These are phyloP conservation scores for Solanum paucissectum DNA, from an alignment of 257 asterid species.

Conservation along the genomic window DNA sequence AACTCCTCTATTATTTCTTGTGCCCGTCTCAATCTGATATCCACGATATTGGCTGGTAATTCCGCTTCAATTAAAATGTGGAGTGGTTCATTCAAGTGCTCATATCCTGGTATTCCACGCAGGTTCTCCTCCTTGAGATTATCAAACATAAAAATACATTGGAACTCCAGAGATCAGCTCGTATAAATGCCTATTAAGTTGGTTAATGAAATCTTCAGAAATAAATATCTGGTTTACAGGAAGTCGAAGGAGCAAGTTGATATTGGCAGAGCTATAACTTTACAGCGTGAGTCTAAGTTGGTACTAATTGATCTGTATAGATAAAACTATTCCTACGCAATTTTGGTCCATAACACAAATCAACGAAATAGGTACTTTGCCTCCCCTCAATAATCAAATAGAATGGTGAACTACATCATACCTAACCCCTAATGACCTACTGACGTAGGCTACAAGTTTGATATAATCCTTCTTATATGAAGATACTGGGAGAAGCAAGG, in stretches of 20 bases:
- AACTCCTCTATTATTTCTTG: slow-evolving; percentile 80
- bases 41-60: slow-evolving; percentile 71
- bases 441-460: not conserved
- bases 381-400: not conserved
- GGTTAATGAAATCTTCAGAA: not conserved
- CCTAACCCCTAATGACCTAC: not conserved
- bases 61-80: slow-evolving; percentile 90
- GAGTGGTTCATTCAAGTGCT: slow-evolving; percentile 85
- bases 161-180: not conserved
- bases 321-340: not conserved
- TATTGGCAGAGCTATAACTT: not conserved
- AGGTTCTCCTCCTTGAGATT: slow-evolving; percentile 74
- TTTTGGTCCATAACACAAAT: not conserved
- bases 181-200: not conserved
- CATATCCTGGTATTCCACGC: slow-evolving; percentile 90
- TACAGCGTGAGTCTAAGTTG: not conserved
- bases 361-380: not conserved
- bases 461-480: not conserved
- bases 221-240: not conserved
- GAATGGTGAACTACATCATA: not conserved
- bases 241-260: not conserved
- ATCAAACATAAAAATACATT: not conserved
- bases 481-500: not conserved
- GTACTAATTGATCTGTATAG: not conserved
- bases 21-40: slow-evolving; percentile 76